Evolutionary conservation across 495 filamentous ascomycete species (phyloP), one percentile per base, ranked within the genome.

Genomic region (Penicillium paradoxum): DNA sequence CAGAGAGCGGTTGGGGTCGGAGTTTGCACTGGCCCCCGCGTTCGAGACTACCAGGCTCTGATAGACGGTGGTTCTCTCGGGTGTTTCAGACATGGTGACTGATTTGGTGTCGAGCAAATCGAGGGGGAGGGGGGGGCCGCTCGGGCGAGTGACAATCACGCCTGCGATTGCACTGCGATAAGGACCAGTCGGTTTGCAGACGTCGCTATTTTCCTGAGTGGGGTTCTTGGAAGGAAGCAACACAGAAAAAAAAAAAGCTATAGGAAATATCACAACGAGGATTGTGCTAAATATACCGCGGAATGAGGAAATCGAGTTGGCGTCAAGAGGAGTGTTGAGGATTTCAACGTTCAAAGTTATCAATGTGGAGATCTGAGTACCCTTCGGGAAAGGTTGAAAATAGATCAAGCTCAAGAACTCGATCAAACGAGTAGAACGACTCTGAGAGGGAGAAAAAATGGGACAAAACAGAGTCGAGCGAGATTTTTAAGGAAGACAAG

Each of bases 1-100:
- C 36, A 44, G 25, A 27, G 57, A 45, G 41, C 56, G 58, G 49
- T 66, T 53, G 44, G 58, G 38, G 7, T 71, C 63, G 59, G 63
- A 11, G 7, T 66, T 63, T 6, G 37, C 48, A 42, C 38, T 34
- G 29, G 29, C 37, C 32, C 56, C 51, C 22, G 18, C 38, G 13
- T 27, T 34, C 29, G 37, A 5, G 7, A 41, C 6, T 17, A 15
- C 18, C 11, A 24, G n/a, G 22, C 14, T 34, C 29, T 24, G 47
- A 13, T 19, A 37, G 0, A 9, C 18, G 11, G 29, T 9, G 3
- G 27, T 15, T 0, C 11, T 14, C 13, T 36, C 19, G 11, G 27
- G 25, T 24, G 14, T 43, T 17, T 43, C 38, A 14, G 49, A n/a
- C 49, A 51, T 51, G 27, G 14, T 40, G 27, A 25, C 13, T 27